phyloP scores from a whole-genome alignment of 2,329 filamentous ascomycete species.

The Cercospora zeina region DNA sequence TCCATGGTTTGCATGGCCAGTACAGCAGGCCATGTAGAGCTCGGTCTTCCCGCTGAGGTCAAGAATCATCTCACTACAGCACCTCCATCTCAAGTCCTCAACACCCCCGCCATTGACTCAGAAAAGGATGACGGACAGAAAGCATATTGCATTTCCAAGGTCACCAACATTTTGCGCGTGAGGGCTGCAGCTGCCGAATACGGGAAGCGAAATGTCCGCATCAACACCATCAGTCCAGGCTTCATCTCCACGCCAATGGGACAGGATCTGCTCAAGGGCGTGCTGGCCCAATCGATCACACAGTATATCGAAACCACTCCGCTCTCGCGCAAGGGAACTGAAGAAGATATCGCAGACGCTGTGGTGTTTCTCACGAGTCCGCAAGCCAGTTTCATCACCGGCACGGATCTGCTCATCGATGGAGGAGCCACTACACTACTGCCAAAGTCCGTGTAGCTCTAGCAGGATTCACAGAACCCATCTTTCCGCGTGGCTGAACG shows the following conservation, averaged over 20 bases:
- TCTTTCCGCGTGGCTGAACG: no score
- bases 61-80: conserved; percentile 5
- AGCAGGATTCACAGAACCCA: no score
- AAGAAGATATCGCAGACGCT: conserved; percentile 47
- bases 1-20: conserved; percentile 11
- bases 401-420: conserved; percentile 16
- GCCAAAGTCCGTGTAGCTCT: neutral
- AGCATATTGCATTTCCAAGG: conserved; percentile 19
- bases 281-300: conserved; percentile 34
- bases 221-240: conserved; percentile 18
- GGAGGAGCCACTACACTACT: conserved; percentile 9
- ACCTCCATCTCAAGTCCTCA: neutral
- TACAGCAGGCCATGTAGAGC: neutral
- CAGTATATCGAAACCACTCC: conserved; percentile 47
- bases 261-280: neutral
- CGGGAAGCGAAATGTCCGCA: conserved; percentile 9
- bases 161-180: conserved; percentile 14
- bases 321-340: conserved; percentile 50
- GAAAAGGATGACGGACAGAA: neutral
- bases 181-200: conserved; percentile 3
- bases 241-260: conserved; percentile 16
- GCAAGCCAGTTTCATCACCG: conserved; percentile 9
- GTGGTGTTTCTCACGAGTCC: conserved; percentile 41
- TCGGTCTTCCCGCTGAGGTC: neutral
- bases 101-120: neutral